Evolutionary conservation across 169 alveolate genomes (phyloP), one percentile per base, ranked within the genome.

Genomic region (Cryptosporidium felis): DNA sequence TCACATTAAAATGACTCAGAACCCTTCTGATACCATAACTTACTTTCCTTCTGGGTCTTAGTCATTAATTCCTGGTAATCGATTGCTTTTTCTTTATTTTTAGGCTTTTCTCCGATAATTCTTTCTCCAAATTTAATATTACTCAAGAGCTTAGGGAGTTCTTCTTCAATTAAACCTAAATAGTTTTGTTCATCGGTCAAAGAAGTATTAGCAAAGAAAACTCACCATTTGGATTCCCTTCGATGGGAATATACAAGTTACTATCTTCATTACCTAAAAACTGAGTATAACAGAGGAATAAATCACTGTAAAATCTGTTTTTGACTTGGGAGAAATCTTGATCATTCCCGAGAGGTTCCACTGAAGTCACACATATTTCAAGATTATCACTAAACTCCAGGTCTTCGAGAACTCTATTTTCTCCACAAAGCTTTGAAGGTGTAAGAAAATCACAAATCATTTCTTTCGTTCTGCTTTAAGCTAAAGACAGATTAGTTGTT

Each of bases 201-300:
- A 5, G 30, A 46, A 6, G 32, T 28, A 10, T 9, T 65, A 6
- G 12, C 6, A 14, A 23, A 6, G 23, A 41, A 45, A 45, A 65
- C 81, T 12, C 49, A 65, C 81, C 9, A 28, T 65, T 65, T 6
- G 81, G 62, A 26, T 45, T 45, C 16, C 81, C 81, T 47, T 65
- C 81, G 8, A 45, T 65, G 4, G 81, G 81, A 14, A 65, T 18
- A 45, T 21, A 65, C 30, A 65, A 28, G 34, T 65, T 65, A 46
- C 36, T 46, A 10, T 65, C 81, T 2, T 65, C 81, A 28, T 45
- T 65, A n/a, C 49, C 81, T 36, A 65, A 28, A 1, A 65, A 18
- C 26, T 23, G 53, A 4, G 49, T 16, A 49, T 65, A 65, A 32
- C 47, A 65, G 23, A 26, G 36, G 30, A 45, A 18, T 30, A 65